Conservation (phyloP, 2,329 filamentous ascomycete species). For the Penicillium sp. region DNA sequence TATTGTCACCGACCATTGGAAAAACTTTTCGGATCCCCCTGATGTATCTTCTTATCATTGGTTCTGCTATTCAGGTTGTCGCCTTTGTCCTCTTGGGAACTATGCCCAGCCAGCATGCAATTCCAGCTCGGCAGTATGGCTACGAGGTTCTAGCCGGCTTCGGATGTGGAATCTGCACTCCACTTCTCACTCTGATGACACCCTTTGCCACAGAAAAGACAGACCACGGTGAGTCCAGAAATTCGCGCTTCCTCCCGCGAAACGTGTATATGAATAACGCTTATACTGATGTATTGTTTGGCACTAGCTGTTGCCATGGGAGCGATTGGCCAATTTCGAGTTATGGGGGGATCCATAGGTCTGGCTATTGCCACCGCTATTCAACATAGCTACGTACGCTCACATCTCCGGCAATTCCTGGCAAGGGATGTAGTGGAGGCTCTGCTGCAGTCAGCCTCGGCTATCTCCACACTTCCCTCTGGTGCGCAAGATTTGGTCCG, state of each 20-base stretch:
- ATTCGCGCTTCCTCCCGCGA: neutral
- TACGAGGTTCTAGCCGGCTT: conserved; percentile 8
- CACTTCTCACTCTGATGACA: conserved; percentile 4
- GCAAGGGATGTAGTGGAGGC: neutral
- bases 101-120: neutral
- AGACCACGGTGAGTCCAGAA: neutral
- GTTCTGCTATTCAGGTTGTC: neutral
- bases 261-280: neutral
- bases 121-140: conserved; percentile 4
- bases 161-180: neutral
- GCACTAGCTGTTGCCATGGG: conserved; percentile 17
- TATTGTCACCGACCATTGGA: neutral
- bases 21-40: neutral
- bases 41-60: conserved; percentile 1
- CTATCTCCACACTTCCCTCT: neutral
- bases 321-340: conserved; percentile 15
- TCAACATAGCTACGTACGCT: conserved; percentile 1
- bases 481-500: neutral
- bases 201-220: conserved; percentile 1
- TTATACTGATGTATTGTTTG: neutral
- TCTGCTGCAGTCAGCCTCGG: neutral
- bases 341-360: conserved; percentile 17
- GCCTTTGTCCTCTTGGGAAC: conserved; percentile 1
- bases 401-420: neutral
- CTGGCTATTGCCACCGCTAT: conserved; percentile 16